Conservation (phyloP, 169 alveolate species). For the Theileria equi region DNA sequence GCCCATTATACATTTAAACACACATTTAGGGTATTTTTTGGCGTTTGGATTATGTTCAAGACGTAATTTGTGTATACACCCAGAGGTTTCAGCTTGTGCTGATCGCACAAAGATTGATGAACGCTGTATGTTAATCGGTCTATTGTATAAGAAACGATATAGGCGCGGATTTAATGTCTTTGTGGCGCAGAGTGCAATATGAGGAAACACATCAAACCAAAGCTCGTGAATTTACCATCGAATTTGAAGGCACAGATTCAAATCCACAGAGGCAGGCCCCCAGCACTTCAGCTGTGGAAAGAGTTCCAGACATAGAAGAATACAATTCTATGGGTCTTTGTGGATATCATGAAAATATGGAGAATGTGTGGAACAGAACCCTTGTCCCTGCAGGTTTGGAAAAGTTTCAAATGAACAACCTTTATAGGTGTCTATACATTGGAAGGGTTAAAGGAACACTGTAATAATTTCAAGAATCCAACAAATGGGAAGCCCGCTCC, state of each 20-base stretch:
- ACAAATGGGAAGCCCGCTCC: constrained; percentile 50
- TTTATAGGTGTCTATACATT: constrained; percentile 90
- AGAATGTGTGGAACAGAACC: constrained; percentile 71
- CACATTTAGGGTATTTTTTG: constrained; percentile 58
- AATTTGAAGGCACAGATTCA: constrained; percentile 47
- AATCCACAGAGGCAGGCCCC: constrained; percentile 52
- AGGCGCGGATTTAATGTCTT: constrained; percentile 69
- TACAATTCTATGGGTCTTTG: constrained; percentile 68
- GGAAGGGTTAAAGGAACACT: constrained; percentile 88
- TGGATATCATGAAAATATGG: constrained; percentile 82
- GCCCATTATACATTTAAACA: not conserved
- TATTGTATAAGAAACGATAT: not conserved
- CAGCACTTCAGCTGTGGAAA: constrained; percentile 43
- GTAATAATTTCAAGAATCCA: constrained; percentile 76
- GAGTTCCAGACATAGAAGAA: constrained; percentile 65
- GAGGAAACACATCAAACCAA: constrained; percentile 29
- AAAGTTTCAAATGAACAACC: constrained; percentile 18
- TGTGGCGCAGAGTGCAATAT: constrained; percentile 69
- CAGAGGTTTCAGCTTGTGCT: constrained; percentile 81
- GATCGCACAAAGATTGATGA: constrained; percentile 90
- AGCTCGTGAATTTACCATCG: constrained; percentile 47
- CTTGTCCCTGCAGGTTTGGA: constrained; percentile 54
- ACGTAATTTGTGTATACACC: constrained; percentile 91
- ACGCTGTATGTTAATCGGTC: constrained; percentile 61
- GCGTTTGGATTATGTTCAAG: constrained; percentile 88